phyloP scores from a whole-genome alignment of 495 filamentous ascomycete species.

The Talaromyces borbonicus region DNA sequence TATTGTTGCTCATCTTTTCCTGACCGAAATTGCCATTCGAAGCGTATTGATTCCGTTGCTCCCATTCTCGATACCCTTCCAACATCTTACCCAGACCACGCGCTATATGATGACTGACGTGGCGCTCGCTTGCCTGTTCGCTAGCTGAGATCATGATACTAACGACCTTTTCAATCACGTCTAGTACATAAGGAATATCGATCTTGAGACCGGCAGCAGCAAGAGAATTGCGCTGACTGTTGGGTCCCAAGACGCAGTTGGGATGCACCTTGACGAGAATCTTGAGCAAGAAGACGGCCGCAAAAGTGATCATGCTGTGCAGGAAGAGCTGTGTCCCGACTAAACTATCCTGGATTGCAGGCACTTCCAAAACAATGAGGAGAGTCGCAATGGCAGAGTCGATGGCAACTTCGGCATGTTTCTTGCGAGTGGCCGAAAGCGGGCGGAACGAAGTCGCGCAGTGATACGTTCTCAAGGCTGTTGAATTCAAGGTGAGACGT shows the following conservation, averaged over 20 bases:
- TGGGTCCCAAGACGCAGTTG: slow-evolving; percentile 15
- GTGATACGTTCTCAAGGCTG: slow-evolving; percentile 45
- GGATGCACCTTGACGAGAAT: slow-evolving; percentile 38
- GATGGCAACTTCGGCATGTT: slow-evolving; percentile 44
- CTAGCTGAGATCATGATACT: slow-evolving; percentile 40
- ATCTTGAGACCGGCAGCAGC: slow-evolving; percentile 32
- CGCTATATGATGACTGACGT: slow-evolving; percentile 45
- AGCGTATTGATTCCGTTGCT: slow-evolving; percentile 26
- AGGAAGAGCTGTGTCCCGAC: slow-evolving; percentile 45
- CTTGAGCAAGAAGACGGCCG: slow-evolving; percentile 45
- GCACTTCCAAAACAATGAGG: slow-evolving; percentile 37
- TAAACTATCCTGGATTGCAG: slow-evolving; percentile 39
- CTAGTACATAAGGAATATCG: slow-evolving; percentile 33
- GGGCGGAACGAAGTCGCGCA: slow-evolving; percentile 35
- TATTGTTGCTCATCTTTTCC: not conserved
- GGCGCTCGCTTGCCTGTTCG: slow-evolving; percentile 39
- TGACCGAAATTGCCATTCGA: too few species aligned
- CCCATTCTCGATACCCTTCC: slow-evolving; percentile 38
- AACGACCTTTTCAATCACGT: slow-evolving; percentile 34
- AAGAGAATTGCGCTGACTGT: slow-evolving; percentile 32
- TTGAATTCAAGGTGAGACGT: slow-evolving; percentile 47
- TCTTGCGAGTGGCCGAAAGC: slow-evolving; percentile 42
- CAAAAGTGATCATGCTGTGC: slow-evolving; percentile 49
- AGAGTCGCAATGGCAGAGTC: slow-evolving; percentile 43
- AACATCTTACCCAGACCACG: slow-evolving; percentile 44